A percentile compares a stretch with the other conserved stretches of the same genome.
These are phyloP conservation scores for Sequoia sempervirens DNA, from an alignment of 75 land plant genomes.

Conservation along the genomic window DNA sequence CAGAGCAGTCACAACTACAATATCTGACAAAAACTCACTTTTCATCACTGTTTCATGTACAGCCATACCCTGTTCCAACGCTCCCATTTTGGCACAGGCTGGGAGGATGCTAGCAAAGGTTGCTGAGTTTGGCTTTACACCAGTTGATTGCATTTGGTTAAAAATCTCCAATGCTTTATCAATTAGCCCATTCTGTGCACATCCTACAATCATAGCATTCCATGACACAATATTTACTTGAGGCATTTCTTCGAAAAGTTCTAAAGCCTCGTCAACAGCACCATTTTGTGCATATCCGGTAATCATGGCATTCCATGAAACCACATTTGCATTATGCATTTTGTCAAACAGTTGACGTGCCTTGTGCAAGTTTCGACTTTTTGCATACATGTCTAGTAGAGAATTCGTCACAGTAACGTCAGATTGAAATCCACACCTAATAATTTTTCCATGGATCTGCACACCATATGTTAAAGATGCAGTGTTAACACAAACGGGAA, in stretches of 20 bases:
- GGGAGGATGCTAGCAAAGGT: neutral
- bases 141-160: conserved; percentile 2
- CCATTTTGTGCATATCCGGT: neutral
- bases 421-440: conserved; percentile 3
- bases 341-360: conserved; percentile 9
- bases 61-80: conserved; percentile 8
- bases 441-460: neutral
- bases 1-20: conserved; percentile 13
- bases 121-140: conserved; percentile 4
- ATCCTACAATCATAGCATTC: conserved; percentile 13
- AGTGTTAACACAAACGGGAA: neutral
- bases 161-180: conserved; percentile 19
- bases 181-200: conserved; percentile 5
- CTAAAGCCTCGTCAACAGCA: neutral
- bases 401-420: neutral
- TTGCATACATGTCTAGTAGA: neutral
- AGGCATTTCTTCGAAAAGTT: neutral
- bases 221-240: neutral
- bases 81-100: conserved; percentile 1
- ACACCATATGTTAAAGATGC: neutral
- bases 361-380: neutral
- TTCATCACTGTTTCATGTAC: neutral
- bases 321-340: neutral
- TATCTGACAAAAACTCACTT: neutral
- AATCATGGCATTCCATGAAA: conserved; percentile 9